Percentiles rank a stretch among this genome's conserved stretches.
Evolutionary conservation across 1,139 yeast genomes (phyloP).

Genomic region (Hyphopichia khmerensis): DNA sequence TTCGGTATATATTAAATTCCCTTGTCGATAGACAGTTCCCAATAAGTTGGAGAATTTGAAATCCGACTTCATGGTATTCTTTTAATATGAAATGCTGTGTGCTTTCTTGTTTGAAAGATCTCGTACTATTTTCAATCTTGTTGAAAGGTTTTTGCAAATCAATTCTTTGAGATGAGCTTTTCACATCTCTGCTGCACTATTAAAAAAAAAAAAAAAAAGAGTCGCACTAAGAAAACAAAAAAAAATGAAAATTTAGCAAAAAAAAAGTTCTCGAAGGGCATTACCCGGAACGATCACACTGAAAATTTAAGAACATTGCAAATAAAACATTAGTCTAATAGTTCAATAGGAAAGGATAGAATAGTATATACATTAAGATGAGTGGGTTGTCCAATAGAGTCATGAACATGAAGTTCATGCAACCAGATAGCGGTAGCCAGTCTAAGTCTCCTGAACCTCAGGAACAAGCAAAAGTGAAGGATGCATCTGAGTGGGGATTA

Average conservation of each 20-base stretch:
- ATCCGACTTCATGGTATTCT: constrained; percentile 40
- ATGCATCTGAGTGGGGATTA: constrained; percentile 62
- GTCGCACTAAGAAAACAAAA: background rate
- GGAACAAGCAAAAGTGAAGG: constrained; percentile 43
- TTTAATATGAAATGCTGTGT: too few relatives aligned
- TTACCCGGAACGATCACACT: constrained; percentile 4
- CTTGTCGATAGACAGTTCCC: constrained; percentile 93
- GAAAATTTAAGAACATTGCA: background rate
- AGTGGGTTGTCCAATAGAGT: constrained; percentile 60
- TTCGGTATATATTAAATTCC: constrained; percentile 81
- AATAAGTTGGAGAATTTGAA: constrained; percentile 75
- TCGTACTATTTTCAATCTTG: too few relatives aligned
- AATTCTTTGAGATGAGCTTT: constrained; percentile 10
- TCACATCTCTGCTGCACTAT: constrained; percentile 2
- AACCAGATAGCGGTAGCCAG: constrained; percentile 16
- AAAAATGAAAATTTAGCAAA: constrained; percentile 2
- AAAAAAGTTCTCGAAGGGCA: background rate
- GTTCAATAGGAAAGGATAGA: background rate
- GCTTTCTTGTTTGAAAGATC: too few relatives aligned
- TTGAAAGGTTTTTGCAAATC: background rate
- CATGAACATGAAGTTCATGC: constrained; percentile 70
- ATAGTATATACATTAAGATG: constrained; percentile 20
- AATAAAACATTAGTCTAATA: background rate
- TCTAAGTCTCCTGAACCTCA: constrained; percentile 19
- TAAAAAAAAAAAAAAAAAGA: background rate